Evolutionary conservation across 169 alveolate species (phyloP).

Genomic region (Plasmodium gonderi): DNA sequence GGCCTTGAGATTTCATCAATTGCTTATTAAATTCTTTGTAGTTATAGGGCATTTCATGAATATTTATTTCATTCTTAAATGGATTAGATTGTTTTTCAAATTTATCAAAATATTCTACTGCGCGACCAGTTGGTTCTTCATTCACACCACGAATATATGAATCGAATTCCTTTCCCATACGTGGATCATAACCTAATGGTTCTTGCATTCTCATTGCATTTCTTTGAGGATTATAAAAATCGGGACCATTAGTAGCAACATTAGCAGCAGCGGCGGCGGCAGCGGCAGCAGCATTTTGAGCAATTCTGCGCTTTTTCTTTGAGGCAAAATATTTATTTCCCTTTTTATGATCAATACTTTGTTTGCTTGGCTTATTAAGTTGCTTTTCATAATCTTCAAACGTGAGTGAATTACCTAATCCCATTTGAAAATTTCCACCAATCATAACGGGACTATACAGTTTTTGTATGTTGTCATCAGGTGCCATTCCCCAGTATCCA

Average conservation of each 20-base stretch:
- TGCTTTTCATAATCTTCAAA: background rate
- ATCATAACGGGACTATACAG: background rate
- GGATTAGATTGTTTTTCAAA: background rate
- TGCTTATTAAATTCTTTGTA: background rate
- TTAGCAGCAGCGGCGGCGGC: no score
- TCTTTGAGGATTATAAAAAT: no score
- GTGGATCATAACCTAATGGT: background rate
- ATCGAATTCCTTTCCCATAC: no score
- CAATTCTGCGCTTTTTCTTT: no score
- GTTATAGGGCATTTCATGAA: background rate
- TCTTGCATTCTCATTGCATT: background rate
- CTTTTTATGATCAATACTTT: background rate
- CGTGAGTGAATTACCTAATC: background rate
- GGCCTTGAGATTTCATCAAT: no score
- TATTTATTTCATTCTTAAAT: background rate
- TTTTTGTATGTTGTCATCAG: conserved; percentile 1
- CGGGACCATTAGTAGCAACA: no score
- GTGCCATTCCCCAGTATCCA: background rate
- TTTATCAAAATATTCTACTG: background rate
- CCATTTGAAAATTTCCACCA: background rate
- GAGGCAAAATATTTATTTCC: no score
- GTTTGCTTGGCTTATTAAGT: background rate
- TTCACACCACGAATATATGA: background rate
- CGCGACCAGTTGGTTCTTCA: no score
- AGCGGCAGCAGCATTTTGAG: no score